Evolutionary conservation across 2,329 filamentous ascomycete species (phyloP).

Genomic region (Didymella arachidicola): DNA sequence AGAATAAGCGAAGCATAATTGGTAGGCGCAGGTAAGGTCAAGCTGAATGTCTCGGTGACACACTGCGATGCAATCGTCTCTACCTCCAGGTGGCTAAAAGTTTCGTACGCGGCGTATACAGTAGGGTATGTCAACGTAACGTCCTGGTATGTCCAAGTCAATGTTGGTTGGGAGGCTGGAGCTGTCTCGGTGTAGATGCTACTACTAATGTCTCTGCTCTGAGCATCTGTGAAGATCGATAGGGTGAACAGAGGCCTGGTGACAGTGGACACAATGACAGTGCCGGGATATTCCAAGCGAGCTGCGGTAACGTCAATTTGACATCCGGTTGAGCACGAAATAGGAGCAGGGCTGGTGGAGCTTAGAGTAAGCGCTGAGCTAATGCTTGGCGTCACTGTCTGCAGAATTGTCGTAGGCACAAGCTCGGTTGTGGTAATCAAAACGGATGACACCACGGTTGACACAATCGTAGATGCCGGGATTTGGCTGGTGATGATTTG

Average conservation of each 20-base stretch:
- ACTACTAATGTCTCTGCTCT: conserved; percentile 26
- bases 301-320: conserved; percentile 45
- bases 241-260: conserved; percentile 32
- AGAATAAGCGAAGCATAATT: conserved; percentile 38
- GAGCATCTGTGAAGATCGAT: conserved; percentile 30
- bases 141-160: conserved; percentile 41
- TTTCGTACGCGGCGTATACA: conserved; percentile 40
- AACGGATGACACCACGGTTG: conserved; percentile 27
- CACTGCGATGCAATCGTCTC: conserved; percentile 34
- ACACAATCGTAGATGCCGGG: conserved; percentile 35
- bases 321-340: conserved; percentile 40
- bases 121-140: conserved; percentile 46
- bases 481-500: conserved; percentile 36
- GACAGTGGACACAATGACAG: conserved; percentile 29
- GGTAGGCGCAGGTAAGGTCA: conserved; percentile 41
- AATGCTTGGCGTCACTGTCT: conserved; percentile 30
- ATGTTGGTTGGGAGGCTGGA: conserved; percentile 25
- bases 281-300: conserved; percentile 38
- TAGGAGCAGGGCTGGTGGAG: conserved; percentile 19
- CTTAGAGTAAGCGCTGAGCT: conserved; percentile 12
- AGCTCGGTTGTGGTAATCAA: conserved; percentile 29
- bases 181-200: conserved; percentile 21
- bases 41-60: conserved; percentile 20
- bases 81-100: conserved; percentile 41
- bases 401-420: conserved; percentile 34